Base-by-base conservation (phyloP, 148 eudicot genomes). In the Camellia lanceoleosa region DNA sequence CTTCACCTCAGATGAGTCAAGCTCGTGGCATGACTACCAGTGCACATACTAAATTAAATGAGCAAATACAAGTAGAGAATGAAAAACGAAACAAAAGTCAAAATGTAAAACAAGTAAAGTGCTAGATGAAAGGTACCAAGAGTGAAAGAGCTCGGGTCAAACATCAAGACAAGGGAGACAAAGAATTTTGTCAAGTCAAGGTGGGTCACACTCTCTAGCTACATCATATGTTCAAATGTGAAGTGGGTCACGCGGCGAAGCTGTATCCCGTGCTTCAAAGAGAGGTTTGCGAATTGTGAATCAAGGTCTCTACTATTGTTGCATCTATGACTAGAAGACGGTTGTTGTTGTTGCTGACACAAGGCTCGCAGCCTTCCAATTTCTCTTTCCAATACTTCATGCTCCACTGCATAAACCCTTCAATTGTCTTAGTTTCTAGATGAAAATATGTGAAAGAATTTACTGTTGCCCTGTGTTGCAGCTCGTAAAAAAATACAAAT, bases 331-430 rank as follows among this genome's bases (percentile, higher is more conserved):
- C 89, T 80, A 51, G 92, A 80, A 81, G 93, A 41, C 42, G 85
- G 89, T 58, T 78, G 84, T 71, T 56, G 83, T 19, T 80, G 80
- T 23, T 86, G 89, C 80, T 85, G 92, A 75, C 85, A 93, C 88
- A 93, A 60, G 42, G 90, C 78, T 66, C 89, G 87, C 67, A 95
- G 88, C 81, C 98, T 91, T 47, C 87, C 88, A 64, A 87, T 83
- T 81, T 96, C 99, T 84, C 94, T 85, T 87, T 92, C 97, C 85
- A 96, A 74, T 74, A 92, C 88, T 73, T 91, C 95, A 77, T 93
- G 97, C 81, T 93, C 98, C 97, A 94, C 97, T 93, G 87, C 49
- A 77, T 55, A 66, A n/a, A 64, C 5, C 9, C 20, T 47, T 49
- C 38, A 11, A 77, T 23, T 59, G 42, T 43, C 44, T 74, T 10